Conservation (phyloP, 2,329 filamentous ascomycete species). For the Periconia sp. region DNA sequence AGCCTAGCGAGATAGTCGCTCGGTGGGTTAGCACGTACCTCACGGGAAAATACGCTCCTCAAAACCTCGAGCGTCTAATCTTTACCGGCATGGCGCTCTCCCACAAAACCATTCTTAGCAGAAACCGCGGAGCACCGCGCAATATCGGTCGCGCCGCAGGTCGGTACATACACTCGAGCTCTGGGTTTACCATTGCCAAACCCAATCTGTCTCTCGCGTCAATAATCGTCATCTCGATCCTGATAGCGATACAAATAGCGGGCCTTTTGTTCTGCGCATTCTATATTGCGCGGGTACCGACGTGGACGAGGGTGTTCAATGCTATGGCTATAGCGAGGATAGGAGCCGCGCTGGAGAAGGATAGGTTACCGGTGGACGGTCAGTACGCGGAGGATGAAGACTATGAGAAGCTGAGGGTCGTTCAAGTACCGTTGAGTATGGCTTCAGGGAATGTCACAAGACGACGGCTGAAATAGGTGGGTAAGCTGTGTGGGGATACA, state of each 20-base stretch:
- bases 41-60: neutral
- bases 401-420: neutral
- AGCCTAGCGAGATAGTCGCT: neutral
- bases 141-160: neutral
- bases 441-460: neutral
- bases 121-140: constrained; percentile 1
- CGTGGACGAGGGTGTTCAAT: constrained; percentile 11
- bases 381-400: constrained; percentile 3
- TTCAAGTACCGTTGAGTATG: neutral
- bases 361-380: neutral
- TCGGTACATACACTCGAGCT: neutral
- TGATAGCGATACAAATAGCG: neutral
- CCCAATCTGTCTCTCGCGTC: neutral
- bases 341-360: neutral
- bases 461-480: no score
- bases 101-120: neutral
- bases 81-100: neutral
- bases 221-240: neutral
- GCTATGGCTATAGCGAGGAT: constrained; percentile 8
- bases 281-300: constrained; percentile 6
- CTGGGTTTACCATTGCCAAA: neutral
- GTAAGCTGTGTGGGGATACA: no score
- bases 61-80: neutral
- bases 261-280: neutral
- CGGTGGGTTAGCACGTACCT: neutral